phyloP scores from a whole-genome alignment of 2,329 filamentous ascomycete genomes.

The Camillea tinctor region DNA sequence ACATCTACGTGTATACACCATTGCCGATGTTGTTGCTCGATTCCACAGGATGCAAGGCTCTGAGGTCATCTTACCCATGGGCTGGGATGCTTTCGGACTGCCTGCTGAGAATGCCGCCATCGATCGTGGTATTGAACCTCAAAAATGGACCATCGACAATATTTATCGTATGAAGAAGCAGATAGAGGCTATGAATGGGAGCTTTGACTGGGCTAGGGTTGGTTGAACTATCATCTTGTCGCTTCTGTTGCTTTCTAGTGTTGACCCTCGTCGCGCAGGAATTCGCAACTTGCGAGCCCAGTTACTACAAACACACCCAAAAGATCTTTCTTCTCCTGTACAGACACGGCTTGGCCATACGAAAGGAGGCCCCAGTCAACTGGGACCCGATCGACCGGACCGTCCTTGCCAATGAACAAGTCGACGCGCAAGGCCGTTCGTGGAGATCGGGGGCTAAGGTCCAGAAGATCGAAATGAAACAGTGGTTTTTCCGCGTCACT shows the following conservation, averaged over 20 bases:
- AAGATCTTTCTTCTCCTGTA: slow-evolving; percentile 77
- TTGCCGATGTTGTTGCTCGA: slow-evolving; percentile 80
- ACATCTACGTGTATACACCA: slow-evolving; percentile 85
- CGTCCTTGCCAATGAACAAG: slow-evolving; percentile 88
- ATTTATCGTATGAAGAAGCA: slow-evolving; percentile 85
- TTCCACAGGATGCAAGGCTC: slow-evolving; percentile 73
- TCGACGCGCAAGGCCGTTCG: slow-evolving; percentile 80
- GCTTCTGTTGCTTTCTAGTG: slow-evolving; percentile 5
- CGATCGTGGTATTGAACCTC: slow-evolving; percentile 75
- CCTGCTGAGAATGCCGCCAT: slow-evolving; percentile 91
- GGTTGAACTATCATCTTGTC: slow-evolving; percentile 33
- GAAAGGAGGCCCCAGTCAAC: slow-evolving; percentile 80
- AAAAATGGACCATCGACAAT: slow-evolving; percentile 75
- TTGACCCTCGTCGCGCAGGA: slow-evolving; percentile 53
- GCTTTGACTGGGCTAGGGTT: slow-evolving; percentile 81
- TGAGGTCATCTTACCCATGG: slow-evolving; percentile 82
- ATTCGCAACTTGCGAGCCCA: slow-evolving; percentile 77
- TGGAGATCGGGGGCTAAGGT: slow-evolving; percentile 87
- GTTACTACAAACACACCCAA: slow-evolving; percentile 89
- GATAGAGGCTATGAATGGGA: slow-evolving; percentile 73
- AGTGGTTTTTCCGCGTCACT: slow-evolving; percentile 89
- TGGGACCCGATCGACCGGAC: slow-evolving; percentile 89
- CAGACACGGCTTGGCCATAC: slow-evolving; percentile 74
- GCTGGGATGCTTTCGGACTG: slow-evolving; percentile 90
- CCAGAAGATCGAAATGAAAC: slow-evolving; percentile 74